A percentile compares a stretch with the other conserved stretches of the same genome.
Evolutionary conservation across 2,329 filamentous ascomycete species (phyloP).

Genomic region (Chrysosporium keratinophilum): DNA sequence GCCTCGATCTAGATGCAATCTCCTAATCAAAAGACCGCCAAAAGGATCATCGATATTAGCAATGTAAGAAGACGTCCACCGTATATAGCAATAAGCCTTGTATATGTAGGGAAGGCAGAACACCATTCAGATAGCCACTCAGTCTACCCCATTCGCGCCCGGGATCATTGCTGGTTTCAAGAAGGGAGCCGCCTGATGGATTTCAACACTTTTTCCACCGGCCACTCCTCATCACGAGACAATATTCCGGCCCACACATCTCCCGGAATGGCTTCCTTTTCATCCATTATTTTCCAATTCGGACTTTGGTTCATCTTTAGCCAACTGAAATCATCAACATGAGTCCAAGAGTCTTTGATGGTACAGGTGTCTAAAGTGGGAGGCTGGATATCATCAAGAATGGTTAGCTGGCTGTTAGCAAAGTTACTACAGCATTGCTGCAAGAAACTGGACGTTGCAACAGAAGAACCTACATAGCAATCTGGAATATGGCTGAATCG

Average conservation of each 20-base stretch:
- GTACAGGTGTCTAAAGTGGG: conserved; percentile 25
- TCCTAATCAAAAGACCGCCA: not conserved
- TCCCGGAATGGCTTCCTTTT: conserved; percentile 49
- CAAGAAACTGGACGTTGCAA: not conserved
- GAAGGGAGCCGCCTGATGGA: conserved; percentile 25
- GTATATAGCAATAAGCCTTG: not conserved
- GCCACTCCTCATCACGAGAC: conserved; percentile 51
- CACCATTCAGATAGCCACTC: not conserved
- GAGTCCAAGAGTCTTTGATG: conserved; percentile 63
- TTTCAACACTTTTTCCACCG: conserved; percentile 54
- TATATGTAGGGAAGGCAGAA: not conserved
- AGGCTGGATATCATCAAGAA: conserved; percentile 17
- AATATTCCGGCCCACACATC: conserved; percentile 60
- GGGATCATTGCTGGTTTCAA: conserved; percentile 5
- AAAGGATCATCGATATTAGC: not conserved
- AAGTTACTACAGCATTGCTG: too few species aligned
- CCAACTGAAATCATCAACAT: conserved; percentile 98
- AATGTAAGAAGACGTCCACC: too few species aligned
- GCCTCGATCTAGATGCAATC: not conserved
- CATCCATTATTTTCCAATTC: conserved; percentile 66
- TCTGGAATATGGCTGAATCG: conserved; percentile 67
- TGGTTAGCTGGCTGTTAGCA: not conserved
- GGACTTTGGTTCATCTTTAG: conserved; percentile 75
- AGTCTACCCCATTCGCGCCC: too few species aligned
- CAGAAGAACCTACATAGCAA: conserved; percentile 49